Evolutionary conservation across 805 yeast genomes (phyloP), one percentile per base, ranked within the genome.

Genomic region (Kazachstania taianensis): DNA sequence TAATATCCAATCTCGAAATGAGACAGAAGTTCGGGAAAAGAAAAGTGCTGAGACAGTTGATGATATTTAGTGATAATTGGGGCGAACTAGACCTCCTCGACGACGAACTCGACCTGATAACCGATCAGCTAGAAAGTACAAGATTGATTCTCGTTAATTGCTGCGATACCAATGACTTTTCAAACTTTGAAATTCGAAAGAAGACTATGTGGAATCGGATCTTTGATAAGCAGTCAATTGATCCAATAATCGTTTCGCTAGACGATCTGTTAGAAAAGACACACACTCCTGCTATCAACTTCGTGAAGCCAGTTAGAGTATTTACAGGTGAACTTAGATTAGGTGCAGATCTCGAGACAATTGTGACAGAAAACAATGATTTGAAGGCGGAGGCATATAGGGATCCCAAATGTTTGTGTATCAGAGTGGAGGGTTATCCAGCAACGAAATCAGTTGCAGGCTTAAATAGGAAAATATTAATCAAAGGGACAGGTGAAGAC

Each of bases 361-460:
- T 39, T 17, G 31, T 35, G 6, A n/a, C 12, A n/a, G 12, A 22
- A n/a, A 18, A 7, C 2, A 30, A 41, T 7, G 34, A 31, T 12
- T 5, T 13, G 16, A 19, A 13, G 4, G n/a, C 10, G 12, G 16
- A 28, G 10, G 49, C 54, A 4, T 37, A 44, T 14, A 40, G 41
- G 1, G 69, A 65, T 39, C 30, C 46, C 1, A 36, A 45, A 5
- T 59, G 66, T 20, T 27, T 70, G 3, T 35, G 55, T 13, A 56
- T 80, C 18, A 55, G 58, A 5, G 78, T 76, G 1, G 82, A 79
- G 44, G 77, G 81, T 0, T 81, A 60, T 45, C 80, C 85, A 32
- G 66, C 41, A 49, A 70, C 53, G 53, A 62, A 44, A 48, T 55
- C 35, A 44, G 60, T 43, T 31, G 49, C 37, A 38, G 50, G 44